Percentiles rank a stretch among this genome's conserved stretches.
Conservation (phyloP, 1,284 basidiomycete species). For the Austroboletus novae-zelandiae region DNA sequence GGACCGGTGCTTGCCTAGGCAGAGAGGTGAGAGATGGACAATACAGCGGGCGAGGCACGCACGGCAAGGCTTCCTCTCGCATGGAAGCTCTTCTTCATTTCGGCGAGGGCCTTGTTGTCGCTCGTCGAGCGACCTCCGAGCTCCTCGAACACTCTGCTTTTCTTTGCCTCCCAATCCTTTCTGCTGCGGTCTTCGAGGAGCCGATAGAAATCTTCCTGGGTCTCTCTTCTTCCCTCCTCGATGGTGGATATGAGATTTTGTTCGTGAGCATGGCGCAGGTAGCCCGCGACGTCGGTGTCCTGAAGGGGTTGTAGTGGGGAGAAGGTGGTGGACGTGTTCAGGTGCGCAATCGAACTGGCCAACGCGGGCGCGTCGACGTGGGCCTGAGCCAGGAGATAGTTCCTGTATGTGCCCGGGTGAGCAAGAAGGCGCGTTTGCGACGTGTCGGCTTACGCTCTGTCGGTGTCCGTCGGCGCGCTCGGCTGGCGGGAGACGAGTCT, state of each 20-base stretch:
- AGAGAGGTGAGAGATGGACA: conserved; percentile 7
- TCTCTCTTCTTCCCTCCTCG: conserved; percentile 84
- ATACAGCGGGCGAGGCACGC: conserved; percentile 23
- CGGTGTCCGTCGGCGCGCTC: conserved; percentile 57
- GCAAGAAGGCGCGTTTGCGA: neutral
- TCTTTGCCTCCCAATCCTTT: conserved; percentile 87
- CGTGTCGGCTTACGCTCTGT: conserved; percentile 63
- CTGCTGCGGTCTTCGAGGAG: conserved; percentile 74
- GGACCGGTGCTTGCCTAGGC: conserved; percentile 50
- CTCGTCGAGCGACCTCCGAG: conserved; percentile 63
- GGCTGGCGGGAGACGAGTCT: conserved; percentile 73
- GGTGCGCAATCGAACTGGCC: conserved; percentile 74
- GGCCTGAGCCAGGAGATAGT: conserved; percentile 85
- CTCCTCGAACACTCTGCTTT: conserved; percentile 88
- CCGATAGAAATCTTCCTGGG: conserved; percentile 82
- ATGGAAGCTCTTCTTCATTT: conserved; percentile 60
- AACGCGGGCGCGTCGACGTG: conserved; percentile 85
- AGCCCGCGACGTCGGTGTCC: conserved; percentile 88
- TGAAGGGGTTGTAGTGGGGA: conserved; percentile 85
- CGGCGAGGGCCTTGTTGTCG: conserved; percentile 51
- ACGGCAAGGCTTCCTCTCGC: conserved; percentile 56
- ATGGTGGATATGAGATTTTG: conserved; percentile 93
- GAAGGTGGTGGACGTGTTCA: conserved; percentile 85
- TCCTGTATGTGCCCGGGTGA: conserved; percentile 42
- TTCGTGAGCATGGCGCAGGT: conserved; percentile 88